These are phyloP conservation scores for Posidonia australis DNA, from an alignment of 106 monocot genomes.

Conservation along the genomic window DNA sequence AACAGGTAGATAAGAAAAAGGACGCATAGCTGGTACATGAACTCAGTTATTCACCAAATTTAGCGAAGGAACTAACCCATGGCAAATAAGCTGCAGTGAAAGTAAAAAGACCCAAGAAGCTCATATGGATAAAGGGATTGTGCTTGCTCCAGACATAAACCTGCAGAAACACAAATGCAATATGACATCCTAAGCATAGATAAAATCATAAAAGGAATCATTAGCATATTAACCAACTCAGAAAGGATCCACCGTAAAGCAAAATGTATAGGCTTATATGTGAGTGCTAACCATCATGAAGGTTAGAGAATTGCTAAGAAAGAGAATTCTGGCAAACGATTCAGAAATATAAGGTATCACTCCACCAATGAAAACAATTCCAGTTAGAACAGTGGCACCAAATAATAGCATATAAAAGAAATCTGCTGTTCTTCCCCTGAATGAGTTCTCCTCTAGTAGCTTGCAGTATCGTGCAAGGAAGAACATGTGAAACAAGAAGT, in stretches of 20 bases:
- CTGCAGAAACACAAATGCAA: conserved; percentile 22
- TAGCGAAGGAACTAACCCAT: conserved; percentile 55
- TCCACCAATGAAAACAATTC: conserved; percentile 82
- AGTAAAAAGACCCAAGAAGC: conserved; percentile 92
- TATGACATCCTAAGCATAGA: not conserved
- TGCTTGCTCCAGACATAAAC: conserved; percentile 99
- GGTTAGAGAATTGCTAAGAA: conserved; percentile 95
- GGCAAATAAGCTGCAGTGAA: conserved; percentile 95
- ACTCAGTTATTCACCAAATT: not conserved
- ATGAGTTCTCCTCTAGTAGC: conserved; percentile 97
- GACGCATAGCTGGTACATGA: not conserved
- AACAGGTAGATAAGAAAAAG: too few relatives aligned
- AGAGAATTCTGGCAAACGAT: conserved; percentile 77
- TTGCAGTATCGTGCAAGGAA: conserved; percentile 98
- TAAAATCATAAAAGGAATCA: not conserved
- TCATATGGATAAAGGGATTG: conserved; percentile 90
- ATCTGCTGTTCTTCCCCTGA: conserved; percentile 92
- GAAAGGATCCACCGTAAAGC: not conserved
- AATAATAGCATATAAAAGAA: conserved; percentile 98
- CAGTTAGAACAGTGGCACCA: conserved; percentile 82
- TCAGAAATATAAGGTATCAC: conserved; percentile 84
- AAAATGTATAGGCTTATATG: not conserved
- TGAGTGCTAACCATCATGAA: conserved; percentile 90
- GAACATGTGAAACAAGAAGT: conserved; percentile 98
- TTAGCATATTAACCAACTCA: not conserved